Evolutionary conservation across 495 filamentous ascomycete species (phyloP).

Genomic region (Delitschia confertaspora): DNA sequence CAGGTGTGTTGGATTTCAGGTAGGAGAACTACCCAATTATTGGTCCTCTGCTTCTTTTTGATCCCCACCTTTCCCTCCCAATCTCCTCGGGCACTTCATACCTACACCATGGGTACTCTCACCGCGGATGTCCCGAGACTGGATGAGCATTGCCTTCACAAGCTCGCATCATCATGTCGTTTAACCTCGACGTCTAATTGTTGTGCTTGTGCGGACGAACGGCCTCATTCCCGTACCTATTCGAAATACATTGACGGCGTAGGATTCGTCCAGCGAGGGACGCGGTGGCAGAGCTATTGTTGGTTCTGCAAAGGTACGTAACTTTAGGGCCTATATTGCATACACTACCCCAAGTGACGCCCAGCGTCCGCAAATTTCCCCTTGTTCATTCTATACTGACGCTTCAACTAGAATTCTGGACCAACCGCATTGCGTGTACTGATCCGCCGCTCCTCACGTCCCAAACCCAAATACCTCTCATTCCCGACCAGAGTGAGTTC

Average conservation of each 20-base stretch:
- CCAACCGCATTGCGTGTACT: conserved; percentile 31
- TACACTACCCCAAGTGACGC: too few species aligned
- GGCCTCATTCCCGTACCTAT: conserved; percentile 35
- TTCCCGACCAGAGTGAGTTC: conserved; percentile 38
- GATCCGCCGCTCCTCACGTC: conserved; percentile 26
- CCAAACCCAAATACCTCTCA: conserved; percentile 35
- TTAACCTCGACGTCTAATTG: conserved; percentile 36
- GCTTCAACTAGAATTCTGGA: conserved; percentile 37
- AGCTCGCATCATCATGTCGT: conserved; percentile 39
- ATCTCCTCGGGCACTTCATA: not conserved
- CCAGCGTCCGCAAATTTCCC: too few species aligned
- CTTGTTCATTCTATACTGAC: too few species aligned
- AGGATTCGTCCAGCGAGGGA: conserved; percentile 37
- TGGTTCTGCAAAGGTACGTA: conserved; percentile 39
- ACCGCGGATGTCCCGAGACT: conserved; percentile 34
- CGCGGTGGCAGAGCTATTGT: conserved; percentile 40
- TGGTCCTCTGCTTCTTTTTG: too few species aligned
- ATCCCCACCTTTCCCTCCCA: too few species aligned
- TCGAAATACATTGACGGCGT: conserved; percentile 39
- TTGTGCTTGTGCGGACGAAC: conserved; percentile 39
- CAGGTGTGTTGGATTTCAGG: too few species aligned
- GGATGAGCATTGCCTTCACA: conserved; percentile 37
- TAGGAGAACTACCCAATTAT: too few species aligned
- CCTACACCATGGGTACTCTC: conserved; percentile 35
- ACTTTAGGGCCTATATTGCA: too few species aligned